phyloP scores from a whole-genome alignment of 805 yeast species.

The Candida sphagnicola region DNA sequence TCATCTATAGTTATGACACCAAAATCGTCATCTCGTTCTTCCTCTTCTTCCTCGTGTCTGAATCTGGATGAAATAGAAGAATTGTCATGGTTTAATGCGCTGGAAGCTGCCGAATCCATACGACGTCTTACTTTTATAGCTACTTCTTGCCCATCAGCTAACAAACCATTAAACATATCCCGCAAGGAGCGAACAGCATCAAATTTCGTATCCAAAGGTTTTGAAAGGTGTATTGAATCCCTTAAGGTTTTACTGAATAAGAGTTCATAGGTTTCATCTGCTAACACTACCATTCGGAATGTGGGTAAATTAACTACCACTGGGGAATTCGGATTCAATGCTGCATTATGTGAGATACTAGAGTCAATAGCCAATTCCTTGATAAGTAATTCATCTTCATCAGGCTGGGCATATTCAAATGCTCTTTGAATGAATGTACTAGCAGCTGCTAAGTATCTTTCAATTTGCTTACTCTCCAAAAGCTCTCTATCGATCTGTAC shows the following conservation, averaged over 20 bases:
- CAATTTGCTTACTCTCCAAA: slow-evolving; percentile 63
- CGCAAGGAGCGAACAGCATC: slow-evolving; percentile 60
- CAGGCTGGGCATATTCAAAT: slow-evolving; percentile 83
- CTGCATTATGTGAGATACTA: slow-evolving; percentile 62
- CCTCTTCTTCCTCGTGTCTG: slow-evolving; percentile 34
- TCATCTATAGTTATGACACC: slow-evolving; percentile 37
- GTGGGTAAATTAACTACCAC: slow-evolving; percentile 76
- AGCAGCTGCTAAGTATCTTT: slow-evolving; percentile 81
- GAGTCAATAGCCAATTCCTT: slow-evolving; percentile 34
- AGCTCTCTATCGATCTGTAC: slow-evolving; percentile 60
- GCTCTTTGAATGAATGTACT: slow-evolving; percentile 83
- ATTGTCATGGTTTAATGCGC: slow-evolving; percentile 16
- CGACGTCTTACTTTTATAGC: slow-evolving; percentile 86
- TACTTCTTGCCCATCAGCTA: slow-evolving; percentile 89
- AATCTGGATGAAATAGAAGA: slow-evolving; percentile 19
- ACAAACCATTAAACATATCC: slow-evolving; percentile 84
- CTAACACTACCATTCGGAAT: slow-evolving; percentile 89
- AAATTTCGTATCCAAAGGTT: slow-evolving; percentile 44
- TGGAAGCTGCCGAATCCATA: slow-evolving; percentile 65
- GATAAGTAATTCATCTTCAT: slow-evolving; percentile 38
- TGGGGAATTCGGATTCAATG: slow-evolving; percentile 77
- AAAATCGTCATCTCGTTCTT: slow-evolving; percentile 45
- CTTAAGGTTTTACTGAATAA: slow-evolving; percentile 71
- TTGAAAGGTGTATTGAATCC: slow-evolving; percentile 62
- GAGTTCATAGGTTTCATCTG: slow-evolving; percentile 89